Percentiles rank a stretch among this genome's conserved stretches.
phyloP scores from a whole-genome alignment of 2,329 filamentous ascomycete genomes.

The Cladosporium sp. region DNA sequence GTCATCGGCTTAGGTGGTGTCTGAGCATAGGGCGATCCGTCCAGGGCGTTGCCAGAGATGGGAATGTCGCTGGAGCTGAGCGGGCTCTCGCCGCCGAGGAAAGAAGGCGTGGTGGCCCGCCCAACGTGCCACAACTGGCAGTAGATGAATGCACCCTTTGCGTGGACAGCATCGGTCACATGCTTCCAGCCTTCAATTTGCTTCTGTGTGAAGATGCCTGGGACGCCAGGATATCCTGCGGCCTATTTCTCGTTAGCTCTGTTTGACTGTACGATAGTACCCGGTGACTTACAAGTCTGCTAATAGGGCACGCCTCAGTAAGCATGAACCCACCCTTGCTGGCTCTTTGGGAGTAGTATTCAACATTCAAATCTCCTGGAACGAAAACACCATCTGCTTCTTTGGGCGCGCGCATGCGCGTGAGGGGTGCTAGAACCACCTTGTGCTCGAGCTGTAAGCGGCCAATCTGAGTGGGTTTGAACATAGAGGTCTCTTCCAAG shows the following conservation, averaged over 20 bases:
- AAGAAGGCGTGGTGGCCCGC: slow-evolving; percentile 39
- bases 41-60: slow-evolving; percentile 30
- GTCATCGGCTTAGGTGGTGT: slow-evolving; percentile 40
- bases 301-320: slow-evolving; percentile 55
- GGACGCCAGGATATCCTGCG: slow-evolving; percentile 52
- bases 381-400: slow-evolving; percentile 46
- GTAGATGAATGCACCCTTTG: slow-evolving; percentile 62
- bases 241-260: slow-evolving; percentile 11
- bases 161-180: slow-evolving; percentile 63
- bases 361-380: slow-evolving; percentile 42
- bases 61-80: slow-evolving; percentile 37
- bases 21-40: slow-evolving; percentile 36
- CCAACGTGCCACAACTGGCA: slow-evolving; percentile 63
- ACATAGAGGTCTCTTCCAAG: slow-evolving; percentile 32
- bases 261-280: slow-evolving; percentile 44
- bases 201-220: slow-evolving; percentile 57
- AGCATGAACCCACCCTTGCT: slow-evolving; percentile 53
- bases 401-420: slow-evolving; percentile 41
- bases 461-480: slow-evolving; percentile 38
- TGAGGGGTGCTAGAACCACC: slow-evolving; percentile 41
- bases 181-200: slow-evolving; percentile 61
- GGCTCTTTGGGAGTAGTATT: slow-evolving; percentile 58
- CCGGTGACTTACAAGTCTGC: slow-evolving; percentile 43
- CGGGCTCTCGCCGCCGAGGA: slow-evolving; percentile 26
- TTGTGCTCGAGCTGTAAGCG: slow-evolving; percentile 39